Base-by-base conservation (phyloP, 2,329 filamentous ascomycete genomes). In the Colletotrichum limetticola region DNA sequence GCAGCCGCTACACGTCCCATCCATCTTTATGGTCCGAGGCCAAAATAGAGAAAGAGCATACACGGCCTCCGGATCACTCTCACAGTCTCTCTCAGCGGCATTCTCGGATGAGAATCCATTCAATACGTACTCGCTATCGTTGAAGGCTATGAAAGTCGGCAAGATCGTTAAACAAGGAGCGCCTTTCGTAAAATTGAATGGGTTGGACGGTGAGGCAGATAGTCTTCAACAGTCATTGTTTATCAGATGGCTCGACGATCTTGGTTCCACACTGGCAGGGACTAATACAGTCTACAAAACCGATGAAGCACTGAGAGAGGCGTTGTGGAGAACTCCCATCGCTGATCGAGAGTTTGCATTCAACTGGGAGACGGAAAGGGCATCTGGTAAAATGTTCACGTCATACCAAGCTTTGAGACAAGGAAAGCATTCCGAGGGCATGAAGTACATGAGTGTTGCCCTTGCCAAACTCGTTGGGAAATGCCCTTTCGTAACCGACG, bases 281-380 rank as follows among this genome's bases (percentile, higher is more conserved):
- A 7, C 26, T n/a, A 59, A n/a, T 24, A 22, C 14, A n/a, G 35
- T 26, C 3, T 66, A 66, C 22, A n/a, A 12, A 2, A 35, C 35
- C 2, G 6, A 26, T 5, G 14, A 30, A 3, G 35, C 28, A 3
- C 4, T 60, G n/a, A 14, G 24, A 11, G 64, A 60, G 35, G 64
- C 64, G 26, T 22, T 66, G 3, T 66, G 64, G 55, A 59, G 64
- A 22, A 66, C 53, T 5, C 64, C 64, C 8, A 26, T 66, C 8
- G 55, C 55, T 19, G 64, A 66, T 35, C 55, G 64, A 12, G 64
- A 55, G 28, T 66, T 59, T 26, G 55, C 64, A 11, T 66, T 52
- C 28, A 66, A 66, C 8, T 66, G 55, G 64, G 64, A 66, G 37
- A 60, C 35, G n/a, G 64, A 66, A 22, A 30, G 55, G 5, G 55